phyloP scores from a whole-genome alignment of 2,329 filamentous ascomycete species.

The Remersonia thermophila region DNA sequence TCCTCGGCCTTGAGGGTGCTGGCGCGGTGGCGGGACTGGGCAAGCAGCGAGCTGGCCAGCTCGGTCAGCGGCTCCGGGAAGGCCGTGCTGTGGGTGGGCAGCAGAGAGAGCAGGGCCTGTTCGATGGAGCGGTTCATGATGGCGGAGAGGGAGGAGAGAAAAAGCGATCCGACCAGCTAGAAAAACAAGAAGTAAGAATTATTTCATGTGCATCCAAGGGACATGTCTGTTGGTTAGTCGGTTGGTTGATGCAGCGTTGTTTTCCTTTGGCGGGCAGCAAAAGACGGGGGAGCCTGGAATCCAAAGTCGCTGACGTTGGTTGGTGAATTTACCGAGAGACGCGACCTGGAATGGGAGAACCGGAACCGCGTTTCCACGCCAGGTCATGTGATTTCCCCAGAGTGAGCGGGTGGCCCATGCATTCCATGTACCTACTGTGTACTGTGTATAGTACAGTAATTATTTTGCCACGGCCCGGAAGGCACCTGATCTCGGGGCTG shows the following conservation, averaged over 20 bases:
- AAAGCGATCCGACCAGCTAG: too few species aligned
- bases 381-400: constrained; percentile 11
- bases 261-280: too few species aligned
- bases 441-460: too few species aligned
- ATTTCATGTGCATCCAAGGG: too few species aligned
- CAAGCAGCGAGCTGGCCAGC: constrained; percentile 59
- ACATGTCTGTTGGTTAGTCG: too few species aligned
- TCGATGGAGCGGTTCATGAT: constrained; percentile 64
- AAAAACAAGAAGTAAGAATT: too few species aligned
- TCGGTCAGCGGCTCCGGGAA: constrained; percentile 59
- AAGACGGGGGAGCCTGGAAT: too few species aligned
- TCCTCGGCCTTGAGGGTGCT: constrained; percentile 72
- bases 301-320: too few species aligned
- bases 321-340: too few species aligned
- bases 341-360: background rate
- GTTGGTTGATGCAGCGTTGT: too few species aligned
- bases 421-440: too few species aligned
- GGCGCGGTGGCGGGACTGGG: constrained; percentile 68
- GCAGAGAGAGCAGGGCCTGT: constrained; percentile 57
- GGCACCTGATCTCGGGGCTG: background rate
- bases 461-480: background rate
- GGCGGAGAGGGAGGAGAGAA: too few species aligned
- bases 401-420: constrained; percentile 7
- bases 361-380: constrained; percentile 2
- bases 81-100: constrained; percentile 58